A percentile compares a stretch with the other conserved stretches of the same genome.
Conservation (phyloP, 1,284 basidiomycete genomes). For the Heterobasidion annosum region DNA sequence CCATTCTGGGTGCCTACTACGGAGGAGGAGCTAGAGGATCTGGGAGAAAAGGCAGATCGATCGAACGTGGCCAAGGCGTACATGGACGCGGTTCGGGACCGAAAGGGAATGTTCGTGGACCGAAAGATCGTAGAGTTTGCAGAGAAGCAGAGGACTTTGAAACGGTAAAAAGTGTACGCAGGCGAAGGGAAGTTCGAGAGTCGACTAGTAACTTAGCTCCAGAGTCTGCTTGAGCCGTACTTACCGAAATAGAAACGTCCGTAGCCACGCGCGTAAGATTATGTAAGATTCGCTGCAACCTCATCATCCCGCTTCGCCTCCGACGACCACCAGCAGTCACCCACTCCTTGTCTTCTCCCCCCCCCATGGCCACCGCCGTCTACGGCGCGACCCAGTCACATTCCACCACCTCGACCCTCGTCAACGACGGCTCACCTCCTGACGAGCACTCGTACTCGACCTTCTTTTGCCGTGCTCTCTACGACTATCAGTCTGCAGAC, state of each 20-base stretch:
- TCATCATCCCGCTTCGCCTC: neutral
- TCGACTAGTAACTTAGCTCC: no score
- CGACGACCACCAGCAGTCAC: neutral
- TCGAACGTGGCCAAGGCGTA: slow-evolving; percentile 93
- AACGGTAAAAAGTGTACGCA: slow-evolving; percentile 38
- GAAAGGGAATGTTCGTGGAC: slow-evolving; percentile 96
- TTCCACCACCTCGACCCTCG: slow-evolving; percentile 3
- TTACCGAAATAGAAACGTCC: no score
- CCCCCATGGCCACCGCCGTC: slow-evolving; percentile 4
- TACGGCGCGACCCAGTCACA: neutral
- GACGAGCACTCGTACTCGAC: slow-evolving; percentile 53
- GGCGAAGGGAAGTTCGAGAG: neutral
- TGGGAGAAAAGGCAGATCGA: slow-evolving; percentile 93
- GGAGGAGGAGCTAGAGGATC: slow-evolving; percentile 94
- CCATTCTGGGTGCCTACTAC: slow-evolving; percentile 99
- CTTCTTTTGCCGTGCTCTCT: slow-evolving; percentile 87
- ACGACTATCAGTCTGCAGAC: slow-evolving; percentile 88
- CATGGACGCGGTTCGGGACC: slow-evolving; percentile 84
- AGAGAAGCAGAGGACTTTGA: slow-evolving; percentile 95
- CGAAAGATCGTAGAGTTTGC: slow-evolving; percentile 89
- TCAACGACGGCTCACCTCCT: slow-evolving; percentile 4
- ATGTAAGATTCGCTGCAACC: neutral
- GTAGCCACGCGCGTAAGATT: neutral
- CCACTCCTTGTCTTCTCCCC: neutral
- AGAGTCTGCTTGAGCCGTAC: no score